Evolutionary conservation across 495 filamentous ascomycete genomes (phyloP), one percentile per base, ranked within the genome.

Genomic region (Lophiotrema nucula): DNA sequence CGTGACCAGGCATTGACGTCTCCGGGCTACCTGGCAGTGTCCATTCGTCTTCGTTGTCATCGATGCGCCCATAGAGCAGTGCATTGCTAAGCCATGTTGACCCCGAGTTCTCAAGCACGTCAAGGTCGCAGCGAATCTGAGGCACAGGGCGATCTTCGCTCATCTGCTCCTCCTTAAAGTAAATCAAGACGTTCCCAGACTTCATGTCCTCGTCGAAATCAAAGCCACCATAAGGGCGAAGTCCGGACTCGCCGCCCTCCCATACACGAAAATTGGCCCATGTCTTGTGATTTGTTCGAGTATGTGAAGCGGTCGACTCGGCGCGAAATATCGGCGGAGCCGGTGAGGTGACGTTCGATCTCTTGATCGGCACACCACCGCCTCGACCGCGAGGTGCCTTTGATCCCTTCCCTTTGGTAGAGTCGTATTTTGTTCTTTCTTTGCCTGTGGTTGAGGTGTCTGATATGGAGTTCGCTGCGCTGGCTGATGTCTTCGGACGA

Each of bases 161-260:
- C 16, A 44, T 22, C 26, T 62, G 66, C 45, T 69, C 60, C 23
- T 67, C 67, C 26, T 57, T 67, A 49, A 69, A 69, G 45, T 58
- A 69, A 11, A 69, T 53, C n/a, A 67, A 38, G 3, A 67, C 68
- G 38, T 64, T 66, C 2, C 67, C 67, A 39, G 16, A 41, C 44
- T 67, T 41, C 65, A 69, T 62, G 19, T 67, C 55, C 22, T 59
- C 57, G 26, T 69, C 67, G 47, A 43, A 62, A n/a, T 67, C 50
- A 25, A 62, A 67, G 11, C 64, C 64, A 16, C 64, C 58, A 44
- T 67, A 67, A 6, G 64, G 64, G 4, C 28, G 49, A 4, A 56
- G n/a, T 4, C 54, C 54, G 35, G 44, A 25, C 18, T 67, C 64
- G 22, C 44, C 52, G 15, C 64, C 64, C n/a, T 67, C 46, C 64